Evolutionary conservation across 2,329 filamentous ascomycete genomes (phyloP).

Genomic region (Sphaceloma murrayae): DNA sequence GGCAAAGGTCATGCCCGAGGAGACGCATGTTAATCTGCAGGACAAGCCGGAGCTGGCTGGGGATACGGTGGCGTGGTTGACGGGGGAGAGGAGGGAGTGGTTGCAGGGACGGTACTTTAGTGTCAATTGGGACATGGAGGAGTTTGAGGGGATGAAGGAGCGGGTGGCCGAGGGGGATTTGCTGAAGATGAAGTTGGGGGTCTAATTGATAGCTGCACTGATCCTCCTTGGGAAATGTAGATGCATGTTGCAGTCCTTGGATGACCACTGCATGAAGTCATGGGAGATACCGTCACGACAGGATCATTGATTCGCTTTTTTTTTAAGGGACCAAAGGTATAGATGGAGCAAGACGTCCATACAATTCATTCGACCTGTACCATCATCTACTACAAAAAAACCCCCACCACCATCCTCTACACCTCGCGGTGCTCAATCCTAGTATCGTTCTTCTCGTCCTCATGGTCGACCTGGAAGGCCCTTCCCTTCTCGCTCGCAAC

Average conservation of each 20-base stretch:
- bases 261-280: too few relatives aligned
- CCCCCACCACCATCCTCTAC: too few relatives aligned
- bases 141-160: constrained; percentile 28
- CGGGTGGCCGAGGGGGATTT: constrained; percentile 30
- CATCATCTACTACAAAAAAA: too few relatives aligned
- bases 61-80: constrained; percentile 27
- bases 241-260: too few relatives aligned
- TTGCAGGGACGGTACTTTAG: constrained; percentile 31
- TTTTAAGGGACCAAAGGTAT: too few relatives aligned
- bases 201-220: too few relatives aligned
- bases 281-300: too few relatives aligned
- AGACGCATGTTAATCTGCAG: constrained; percentile 20
- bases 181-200: constrained; percentile 27
- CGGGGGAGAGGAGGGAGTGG: constrained; percentile 31
- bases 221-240: too few relatives aligned
- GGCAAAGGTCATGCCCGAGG: constrained; percentile 29
- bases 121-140: constrained; percentile 33
- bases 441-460: constrained; percentile 21
- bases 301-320: too few relatives aligned
- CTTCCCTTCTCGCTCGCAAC: constrained; percentile 29
- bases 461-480: constrained; percentile 22
- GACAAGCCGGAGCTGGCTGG: constrained; percentile 28
- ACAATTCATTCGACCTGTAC: too few relatives aligned
- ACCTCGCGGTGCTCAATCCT: constrained; percentile 24
- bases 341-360: too few relatives aligned